Evolutionary conservation across 805 yeast genomes (phyloP).

Genomic region (Citeromyces matritensis): DNA sequence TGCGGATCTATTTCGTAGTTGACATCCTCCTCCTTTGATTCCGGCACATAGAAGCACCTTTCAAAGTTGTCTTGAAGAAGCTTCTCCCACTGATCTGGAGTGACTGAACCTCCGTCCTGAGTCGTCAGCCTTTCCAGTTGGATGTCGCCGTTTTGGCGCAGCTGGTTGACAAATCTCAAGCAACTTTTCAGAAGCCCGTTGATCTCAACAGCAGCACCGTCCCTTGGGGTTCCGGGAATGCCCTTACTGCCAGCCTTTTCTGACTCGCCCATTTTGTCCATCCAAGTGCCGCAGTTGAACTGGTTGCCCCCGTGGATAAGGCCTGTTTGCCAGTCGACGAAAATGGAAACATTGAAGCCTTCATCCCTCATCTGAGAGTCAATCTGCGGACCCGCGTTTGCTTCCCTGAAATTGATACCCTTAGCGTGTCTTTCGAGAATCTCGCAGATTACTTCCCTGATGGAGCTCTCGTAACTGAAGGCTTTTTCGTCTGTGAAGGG

Average conservation of each 20-base stretch:
- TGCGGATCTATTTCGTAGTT: slow-evolving; percentile 44
- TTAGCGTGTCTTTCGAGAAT: slow-evolving; percentile 77
- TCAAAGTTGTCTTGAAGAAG: slow-evolving; percentile 66
- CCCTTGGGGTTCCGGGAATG: slow-evolving; percentile 95
- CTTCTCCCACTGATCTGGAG: slow-evolving; percentile 59
- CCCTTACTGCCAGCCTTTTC: slow-evolving; percentile 72
- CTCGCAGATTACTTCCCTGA: slow-evolving; percentile 71
- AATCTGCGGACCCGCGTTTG: slow-evolving; percentile 80
- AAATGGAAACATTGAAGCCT: slow-evolving; percentile 75
- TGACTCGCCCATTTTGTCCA: slow-evolving; percentile 99
- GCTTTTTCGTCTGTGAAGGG: slow-evolving; percentile 59
- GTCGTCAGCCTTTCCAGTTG: slow-evolving; percentile 39
- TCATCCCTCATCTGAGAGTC: slow-evolving; percentile 88
- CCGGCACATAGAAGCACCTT: slow-evolving; percentile 62
- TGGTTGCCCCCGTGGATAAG: slow-evolving; percentile 84
- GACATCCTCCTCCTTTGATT: slow-evolving; percentile 41
- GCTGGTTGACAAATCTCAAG: slow-evolving; percentile 59
- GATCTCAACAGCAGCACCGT: slow-evolving; percentile 92
- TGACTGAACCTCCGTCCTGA: slow-evolving; percentile 38
- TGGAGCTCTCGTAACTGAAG: slow-evolving; percentile 51
- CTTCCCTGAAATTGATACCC: slow-evolving; percentile 82
- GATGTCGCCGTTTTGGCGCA: slow-evolving; percentile 40
- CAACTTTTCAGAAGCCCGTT: slow-evolving; percentile 79
- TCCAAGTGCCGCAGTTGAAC: slow-evolving; percentile 96
- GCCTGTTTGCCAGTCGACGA: slow-evolving; percentile 84